Percentiles rank a stretch among this genome's conserved stretches.
Evolutionary conservation across 1,139 yeast genomes (phyloP).

Genomic region (Yamadazyma jaroonii): DNA sequence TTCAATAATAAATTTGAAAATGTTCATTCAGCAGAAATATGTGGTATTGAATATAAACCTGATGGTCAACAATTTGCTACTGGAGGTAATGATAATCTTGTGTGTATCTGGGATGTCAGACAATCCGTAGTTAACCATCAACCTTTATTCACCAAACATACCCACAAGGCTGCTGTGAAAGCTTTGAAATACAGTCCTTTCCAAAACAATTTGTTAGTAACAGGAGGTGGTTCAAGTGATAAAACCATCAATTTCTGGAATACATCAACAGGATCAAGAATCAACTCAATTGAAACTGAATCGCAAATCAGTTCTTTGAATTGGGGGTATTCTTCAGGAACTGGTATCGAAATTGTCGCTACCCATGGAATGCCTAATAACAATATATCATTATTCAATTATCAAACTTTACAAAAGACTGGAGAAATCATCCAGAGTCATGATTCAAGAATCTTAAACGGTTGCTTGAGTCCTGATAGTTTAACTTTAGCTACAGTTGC

Average conservation of each 20-base stretch:
- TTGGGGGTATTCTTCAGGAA: conserved; percentile 80
- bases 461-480: conserved; percentile 87
- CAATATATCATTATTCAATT: conserved; percentile 78
- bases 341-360: conserved; percentile 83
- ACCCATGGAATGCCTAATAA: conserved; percentile 95
- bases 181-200: conserved; percentile 96
- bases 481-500: conserved; percentile 92
- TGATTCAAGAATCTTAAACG: conserved; percentile 81
- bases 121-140: conserved; percentile 30
- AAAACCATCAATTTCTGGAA: conserved; percentile 94
- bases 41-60: conserved; percentile 83
- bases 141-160: conserved; percentile 74
- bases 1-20: conserved; percentile 52
- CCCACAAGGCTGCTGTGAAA: conserved; percentile 93
- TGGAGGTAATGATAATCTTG: conserved; percentile 94
- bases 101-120: conserved; percentile 93
- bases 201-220: conserved; percentile 76
- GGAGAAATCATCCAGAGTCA: conserved; percentile 89
- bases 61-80: conserved; percentile 88
- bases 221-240: conserved; percentile 96
- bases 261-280: conserved; percentile 83
- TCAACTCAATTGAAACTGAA: conserved; percentile 86
- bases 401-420: conserved; percentile 82
- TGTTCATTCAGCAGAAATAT: conserved; percentile 80
- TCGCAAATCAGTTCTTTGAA: conserved; percentile 89